Conservation (phyloP, 1,284 basidiomycete genomes). For the Hypsizygus ulmarius region DNA sequence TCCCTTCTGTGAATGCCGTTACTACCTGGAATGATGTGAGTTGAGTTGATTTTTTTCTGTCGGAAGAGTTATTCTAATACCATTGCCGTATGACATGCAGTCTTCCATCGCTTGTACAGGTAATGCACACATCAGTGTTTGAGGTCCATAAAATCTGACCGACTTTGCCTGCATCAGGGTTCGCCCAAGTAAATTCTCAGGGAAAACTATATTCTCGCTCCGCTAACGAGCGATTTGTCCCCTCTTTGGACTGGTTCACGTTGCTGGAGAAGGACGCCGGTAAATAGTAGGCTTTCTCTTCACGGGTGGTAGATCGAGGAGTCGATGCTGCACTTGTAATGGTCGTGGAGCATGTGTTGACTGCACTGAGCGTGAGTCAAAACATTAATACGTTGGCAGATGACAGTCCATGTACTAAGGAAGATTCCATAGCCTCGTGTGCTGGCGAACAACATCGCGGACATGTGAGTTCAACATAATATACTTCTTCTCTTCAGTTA, state of each 20-base stretch:
- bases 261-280: slow-evolving; percentile 31
- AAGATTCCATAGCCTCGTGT: too few species aligned
- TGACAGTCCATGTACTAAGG: too few species aligned
- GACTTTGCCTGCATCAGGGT: background rate
- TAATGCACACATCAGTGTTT: background rate
- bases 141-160: background rate
- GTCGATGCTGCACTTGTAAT: slow-evolving; percentile 16
- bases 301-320: background rate
- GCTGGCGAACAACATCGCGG: too few species aligned
- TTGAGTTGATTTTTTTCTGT: background rate
- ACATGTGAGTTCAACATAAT: too few species aligned
- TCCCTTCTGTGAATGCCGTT: slow-evolving; percentile 5
- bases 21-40: slow-evolving; percentile 21
- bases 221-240: slow-evolving; percentile 33
- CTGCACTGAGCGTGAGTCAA: slow-evolving; percentile 19
- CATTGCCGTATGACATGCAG: slow-evolving; percentile 27
- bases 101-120: slow-evolving; percentile 30
- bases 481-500: too few species aligned
- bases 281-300: slow-evolving; percentile 23
- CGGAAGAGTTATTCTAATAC: background rate
- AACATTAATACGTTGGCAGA: too few species aligned
- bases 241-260: slow-evolving; percentile 33
- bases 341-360: slow-evolving; percentile 29
- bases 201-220: slow-evolving; percentile 29
- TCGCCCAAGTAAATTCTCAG: too few species aligned